Base-by-base conservation (phyloP, 2,329 filamentous ascomycete genomes). In the Penicillium sp. region DNA sequence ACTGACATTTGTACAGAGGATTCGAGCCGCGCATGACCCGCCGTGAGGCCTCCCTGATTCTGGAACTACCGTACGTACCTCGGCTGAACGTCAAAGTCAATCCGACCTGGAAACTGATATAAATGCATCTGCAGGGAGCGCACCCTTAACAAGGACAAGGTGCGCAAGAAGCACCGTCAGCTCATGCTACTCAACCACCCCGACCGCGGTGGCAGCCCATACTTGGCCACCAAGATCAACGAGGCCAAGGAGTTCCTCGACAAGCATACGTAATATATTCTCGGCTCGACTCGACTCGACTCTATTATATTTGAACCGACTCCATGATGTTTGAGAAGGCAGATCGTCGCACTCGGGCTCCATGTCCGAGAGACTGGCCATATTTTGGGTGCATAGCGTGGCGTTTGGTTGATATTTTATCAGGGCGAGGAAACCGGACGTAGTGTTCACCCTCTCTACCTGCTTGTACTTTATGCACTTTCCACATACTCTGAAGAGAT, bases 221-320 rank as follows among this genome's bases (percentile, higher is more conserved):
- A 97, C 67, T 75, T 98, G 36, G 93, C 93, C 11, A 96, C 90
- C 44, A 98, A 98, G 72, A 86, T 98, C 67, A 98, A 98, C 73
- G 93, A 98, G 70, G 93, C 93, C 31, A 98, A 98, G 72, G 91
- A 97, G 68, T 81, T 97, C 54, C 68, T 98, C 57, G 93, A 98
- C 68, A 96, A 95, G 71, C 76, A 74, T 43, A 50, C 49, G 22
- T 69, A 49, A 58, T 34, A 42, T 37, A 20, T 20, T 1, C 18
- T 20, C 18, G 18, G 29, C 36, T 42, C 29, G 37, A 10, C 16
- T 10, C 23, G 13, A n/a, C 40, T 38, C 10, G 24, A 7, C 6
- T 23, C 35, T 3, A 3, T 8, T n/a, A 3, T 16, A 10, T 18
- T 18, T 16, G 8, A 18, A 34, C 7, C 31, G 7, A 34, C 9